Evolutionary conservation across 352 stramenopile species (phyloP).

Genomic region (Paralagenidium karlingii): DNA sequence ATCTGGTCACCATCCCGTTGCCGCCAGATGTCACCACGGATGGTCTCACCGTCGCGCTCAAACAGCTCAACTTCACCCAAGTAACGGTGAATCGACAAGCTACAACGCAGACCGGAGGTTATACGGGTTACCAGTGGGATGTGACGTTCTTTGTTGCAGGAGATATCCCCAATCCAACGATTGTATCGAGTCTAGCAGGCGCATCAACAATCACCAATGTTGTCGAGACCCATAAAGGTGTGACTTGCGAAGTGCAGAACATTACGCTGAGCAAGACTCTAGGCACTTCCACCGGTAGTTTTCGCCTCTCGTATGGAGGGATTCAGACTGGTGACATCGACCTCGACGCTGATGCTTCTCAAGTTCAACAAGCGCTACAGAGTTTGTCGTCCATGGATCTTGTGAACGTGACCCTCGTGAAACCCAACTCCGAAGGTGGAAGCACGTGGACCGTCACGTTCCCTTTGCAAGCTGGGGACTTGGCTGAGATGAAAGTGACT

Average conservation of each 20-base stretch:
- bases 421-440: conserved; percentile 9
- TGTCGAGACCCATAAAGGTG: conserved; percentile 7
- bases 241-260: conserved; percentile 11
- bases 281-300: conserved; percentile 5
- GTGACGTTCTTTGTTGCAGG: conserved; percentile 17
- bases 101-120: conserved; percentile 2
- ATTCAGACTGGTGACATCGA: conserved; percentile 1
- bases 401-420: conserved; percentile 13
- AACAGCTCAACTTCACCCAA: not conserved
- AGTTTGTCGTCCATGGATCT: conserved; percentile 7
- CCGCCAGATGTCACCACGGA: not conserved
- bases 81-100: conserved; percentile 4
- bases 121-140: conserved; percentile 12
- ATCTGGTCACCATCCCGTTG: not conserved
- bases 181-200: conserved; percentile 10
- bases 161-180: conserved; percentile 7
- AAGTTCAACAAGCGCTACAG: conserved; percentile 6
- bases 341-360: conserved; percentile 2
- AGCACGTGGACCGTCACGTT: conserved; percentile 21
- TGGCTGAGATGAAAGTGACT: conserved; percentile 4
- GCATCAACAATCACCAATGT: conserved; percentile 1
- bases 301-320: conserved; percentile 6
- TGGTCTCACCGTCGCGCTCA: conserved; percentile 1
- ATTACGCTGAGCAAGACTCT: conserved; percentile 6
- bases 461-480: conserved; percentile 14